Conservation (phyloP, 208 protist genomes). For the Strigomonas galati region DNA sequence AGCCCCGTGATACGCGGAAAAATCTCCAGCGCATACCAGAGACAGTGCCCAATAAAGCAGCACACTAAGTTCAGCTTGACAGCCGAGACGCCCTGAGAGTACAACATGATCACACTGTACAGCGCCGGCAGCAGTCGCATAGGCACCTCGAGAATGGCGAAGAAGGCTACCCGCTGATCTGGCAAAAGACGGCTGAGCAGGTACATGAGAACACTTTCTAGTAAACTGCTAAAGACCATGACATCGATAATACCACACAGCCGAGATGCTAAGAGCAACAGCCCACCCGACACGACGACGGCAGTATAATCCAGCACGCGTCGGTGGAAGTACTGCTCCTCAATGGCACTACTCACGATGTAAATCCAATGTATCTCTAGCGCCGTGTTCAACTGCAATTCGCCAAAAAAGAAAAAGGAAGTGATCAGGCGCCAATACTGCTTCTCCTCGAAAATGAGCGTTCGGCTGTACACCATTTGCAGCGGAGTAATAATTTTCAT, state of each 20-base stretch:
- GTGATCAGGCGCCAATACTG: conserved; percentile 84
- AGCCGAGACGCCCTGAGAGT: conserved; percentile 20
- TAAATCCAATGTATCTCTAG: conserved; percentile 71
- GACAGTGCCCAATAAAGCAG: conserved; percentile 58
- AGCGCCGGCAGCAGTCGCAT: conserved; percentile 57
- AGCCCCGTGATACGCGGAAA: conserved; percentile 82
- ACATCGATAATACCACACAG: conserved; percentile 40
- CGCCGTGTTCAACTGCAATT: conserved; percentile 43
- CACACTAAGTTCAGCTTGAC: conserved; percentile 40
- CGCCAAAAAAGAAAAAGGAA: conserved; percentile 69
- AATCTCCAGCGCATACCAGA: conserved; percentile 85
- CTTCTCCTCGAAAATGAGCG: conserved; percentile 66
- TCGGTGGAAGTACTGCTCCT: conserved; percentile 66
- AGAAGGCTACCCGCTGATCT: conserved; percentile 48
- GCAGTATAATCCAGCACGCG: conserved; percentile 63
- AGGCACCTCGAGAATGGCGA: conserved; percentile 48
- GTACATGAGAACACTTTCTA: conserved; percentile 66
- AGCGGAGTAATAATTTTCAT: conserved; percentile 65
- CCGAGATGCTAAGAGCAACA: conserved; percentile 48
- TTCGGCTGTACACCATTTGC: conserved; percentile 65
- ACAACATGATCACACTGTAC: conserved; percentile 35
- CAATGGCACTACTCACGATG: conserved; percentile 51
- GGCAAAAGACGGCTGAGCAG: conserved; percentile 61
- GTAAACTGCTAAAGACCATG: conserved; percentile 48
- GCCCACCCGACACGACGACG: conserved; percentile 41